phyloP scores from a whole-genome alignment of 2,329 filamentous ascomycete genomes.

The Penicillium glabrum region DNA sequence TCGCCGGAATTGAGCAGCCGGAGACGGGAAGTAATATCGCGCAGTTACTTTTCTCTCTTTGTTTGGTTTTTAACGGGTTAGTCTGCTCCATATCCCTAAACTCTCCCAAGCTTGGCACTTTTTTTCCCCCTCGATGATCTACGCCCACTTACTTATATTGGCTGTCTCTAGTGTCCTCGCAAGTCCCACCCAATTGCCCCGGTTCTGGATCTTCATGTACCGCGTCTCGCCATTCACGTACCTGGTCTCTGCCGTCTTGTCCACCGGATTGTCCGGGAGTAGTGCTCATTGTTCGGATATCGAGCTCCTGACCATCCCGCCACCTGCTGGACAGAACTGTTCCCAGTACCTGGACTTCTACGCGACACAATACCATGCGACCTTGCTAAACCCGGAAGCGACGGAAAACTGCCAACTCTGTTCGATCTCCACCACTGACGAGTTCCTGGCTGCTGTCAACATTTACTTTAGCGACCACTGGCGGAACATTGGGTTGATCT shows the following conservation, averaged over 20 bases:
- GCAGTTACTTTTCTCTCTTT: constrained; percentile 60
- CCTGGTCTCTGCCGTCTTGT: constrained; percentile 47
- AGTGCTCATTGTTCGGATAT: constrained; percentile 30
- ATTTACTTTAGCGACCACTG: constrained; percentile 53
- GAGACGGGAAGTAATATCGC: constrained; percentile 66
- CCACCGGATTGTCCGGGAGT: constrained; percentile 36
- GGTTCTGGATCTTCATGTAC: constrained; percentile 82
- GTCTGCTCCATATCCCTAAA: background rate
- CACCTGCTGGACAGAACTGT: constrained; percentile 64
- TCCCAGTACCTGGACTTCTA: constrained; percentile 47
- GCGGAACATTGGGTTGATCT: constrained; percentile 71
- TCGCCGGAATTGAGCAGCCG: constrained; percentile 67
- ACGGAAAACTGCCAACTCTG: constrained; percentile 54
- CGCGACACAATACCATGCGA: constrained; percentile 37
- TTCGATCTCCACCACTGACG: constrained; percentile 45
- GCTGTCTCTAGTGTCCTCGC: constrained; percentile 49
- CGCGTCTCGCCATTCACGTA: constrained; percentile 68
- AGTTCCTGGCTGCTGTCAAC: constrained; percentile 45
- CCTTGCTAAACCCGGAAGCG: constrained; percentile 45
- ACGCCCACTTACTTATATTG: background rate
- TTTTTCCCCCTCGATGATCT: background rate
- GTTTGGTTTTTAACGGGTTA: constrained; percentile 53
- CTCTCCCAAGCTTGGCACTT: background rate
- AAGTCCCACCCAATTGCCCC: constrained; percentile 57
- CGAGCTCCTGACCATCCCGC: constrained; percentile 35